Conservation (phyloP, 768 basidiomycete genomes). For the Mycena latifolia region DNA sequence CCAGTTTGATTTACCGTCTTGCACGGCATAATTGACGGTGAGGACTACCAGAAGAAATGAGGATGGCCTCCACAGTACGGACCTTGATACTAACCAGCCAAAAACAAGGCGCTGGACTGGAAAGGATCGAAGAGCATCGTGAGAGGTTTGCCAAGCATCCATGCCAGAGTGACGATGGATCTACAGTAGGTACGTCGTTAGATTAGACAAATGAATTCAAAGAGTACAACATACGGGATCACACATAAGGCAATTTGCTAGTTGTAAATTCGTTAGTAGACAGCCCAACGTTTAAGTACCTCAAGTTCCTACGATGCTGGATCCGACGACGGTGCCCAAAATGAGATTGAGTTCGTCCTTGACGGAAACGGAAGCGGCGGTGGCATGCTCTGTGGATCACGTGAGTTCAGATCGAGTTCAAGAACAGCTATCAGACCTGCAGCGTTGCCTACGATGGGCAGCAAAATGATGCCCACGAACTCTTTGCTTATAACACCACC, state of each 20-base stretch:
- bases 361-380: constrained; percentile 91
- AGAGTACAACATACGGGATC: constrained; percentile 71
- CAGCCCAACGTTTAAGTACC: not conserved
- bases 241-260: constrained; percentile 90
- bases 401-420: not conserved
- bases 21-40: constrained; percentile 85
- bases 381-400: constrained; percentile 76
- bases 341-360: constrained; percentile 91
- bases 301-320: constrained; percentile 72
- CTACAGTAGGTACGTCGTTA: constrained; percentile 50
- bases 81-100: constrained; percentile 44
- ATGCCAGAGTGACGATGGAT: constrained; percentile 81
- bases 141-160: constrained; percentile 85
- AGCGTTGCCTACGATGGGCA: constrained; percentile 94
- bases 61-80: not conserved
- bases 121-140: constrained; percentile 91
- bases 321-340: constrained; percentile 90
- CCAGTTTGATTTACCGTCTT: constrained; percentile 89
- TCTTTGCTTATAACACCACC: constrained; percentile 72
- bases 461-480: constrained; percentile 86
- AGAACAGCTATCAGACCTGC: constrained; percentile 58
- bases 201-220: not conserved
- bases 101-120: constrained; percentile 74
- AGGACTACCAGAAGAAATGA: constrained; percentile 61
- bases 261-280: constrained; percentile 18